Evolutionary conservation across 1,284 basidiomycete genomes (phyloP), one percentile per base, ranked within the genome.

Genomic region (Puccinia novopanici): DNA sequence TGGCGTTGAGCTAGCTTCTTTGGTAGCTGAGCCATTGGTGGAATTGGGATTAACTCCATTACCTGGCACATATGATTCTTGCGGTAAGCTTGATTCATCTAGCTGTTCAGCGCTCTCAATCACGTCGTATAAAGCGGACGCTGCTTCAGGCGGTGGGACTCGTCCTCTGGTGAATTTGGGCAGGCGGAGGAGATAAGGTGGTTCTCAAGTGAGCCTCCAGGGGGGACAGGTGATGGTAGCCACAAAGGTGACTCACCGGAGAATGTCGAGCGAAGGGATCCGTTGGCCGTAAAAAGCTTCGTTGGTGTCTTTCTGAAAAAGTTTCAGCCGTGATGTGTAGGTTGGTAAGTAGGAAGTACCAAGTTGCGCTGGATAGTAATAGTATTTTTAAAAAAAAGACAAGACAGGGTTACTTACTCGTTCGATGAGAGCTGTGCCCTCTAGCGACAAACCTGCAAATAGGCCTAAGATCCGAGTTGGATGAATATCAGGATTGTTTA

Each of bases 381-480:
- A 48, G 8, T 48, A n/a, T n/a, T n/a, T n/a, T n/a, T n/a, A 59
- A 4, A 54, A 70, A n/a, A 42, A 17, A 34, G 3, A 55, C 30
- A 30, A 50, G 34, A 27, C 48, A 3, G 70, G 4, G 42, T 55
- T n/a, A 55, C 76, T 70, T 86, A 94, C 95, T 84, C 96, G 90
- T 87, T 98, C 96, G 81, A 99, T 93, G 79, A 99, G 89, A 61
- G 90, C 93, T 0, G 96, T 98, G 0, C 97, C 97, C 86, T 99
- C 97, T 68, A 99, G 88, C 3, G 93, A 95, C 68, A 99, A 87
- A 34, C 96, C 96, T 2, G 95, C 96, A 84, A 96, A 99, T 61
- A 99, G 89, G 82, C 95, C 95, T 94, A 84, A 59, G 50, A 30
- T 30, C 65, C 72, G 83, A n/a, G 78, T 77, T 72, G 73, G 80